A percentile compares a stretch with the other conserved stretches of the same genome.
Conservation (phyloP, 345 rosid species). For the Sisymbrium irio region DNA sequence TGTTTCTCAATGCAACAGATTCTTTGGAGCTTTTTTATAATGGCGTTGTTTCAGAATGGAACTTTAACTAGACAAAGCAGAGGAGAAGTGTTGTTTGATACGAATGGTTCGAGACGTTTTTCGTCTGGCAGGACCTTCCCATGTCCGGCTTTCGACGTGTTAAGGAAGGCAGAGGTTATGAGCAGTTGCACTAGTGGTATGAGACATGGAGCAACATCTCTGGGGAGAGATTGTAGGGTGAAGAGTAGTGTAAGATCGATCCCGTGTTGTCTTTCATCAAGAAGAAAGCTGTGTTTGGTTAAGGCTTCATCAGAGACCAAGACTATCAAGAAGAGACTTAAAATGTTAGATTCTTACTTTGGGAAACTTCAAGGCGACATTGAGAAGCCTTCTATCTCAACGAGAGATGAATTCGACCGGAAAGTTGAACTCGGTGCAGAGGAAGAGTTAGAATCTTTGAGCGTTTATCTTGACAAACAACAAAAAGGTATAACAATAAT, state of each 20-base stretch:
- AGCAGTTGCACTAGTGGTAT: conserved; percentile 16
- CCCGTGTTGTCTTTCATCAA: conserved; percentile 16
- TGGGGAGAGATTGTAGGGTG: conserved; percentile 10
- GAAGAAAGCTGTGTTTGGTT: conserved; percentile 20
- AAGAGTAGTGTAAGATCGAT: conserved; percentile 17
- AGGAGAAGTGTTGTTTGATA: conserved; percentile 25
- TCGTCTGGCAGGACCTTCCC: conserved; percentile 19
- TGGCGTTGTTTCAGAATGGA: conserved; percentile 45
- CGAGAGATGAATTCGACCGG: neutral
- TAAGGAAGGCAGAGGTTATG: conserved; percentile 13
- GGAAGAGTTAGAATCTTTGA: conserved; percentile 43
- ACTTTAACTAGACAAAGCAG: conserved; percentile 17
- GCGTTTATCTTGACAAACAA: conserved; percentile 58
- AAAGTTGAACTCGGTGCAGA: conserved; percentile 27
- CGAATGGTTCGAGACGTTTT: conserved; percentile 29
- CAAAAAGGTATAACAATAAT: conserved; percentile 35
- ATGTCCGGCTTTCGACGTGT: conserved; percentile 19
- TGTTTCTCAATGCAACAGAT: neutral
- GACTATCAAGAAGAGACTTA: conserved; percentile 40
- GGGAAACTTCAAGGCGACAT: conserved; percentile 43
- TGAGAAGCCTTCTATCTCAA: conserved; percentile 17
- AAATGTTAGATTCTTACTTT: conserved; percentile 68
- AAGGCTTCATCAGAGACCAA: conserved; percentile 34
- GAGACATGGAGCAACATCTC: conserved; percentile 14
- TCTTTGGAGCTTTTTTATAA: conserved; percentile 40